phyloP scores from a whole-genome alignment of 768 basidiomycete species.

The Russula ochroleuca region DNA sequence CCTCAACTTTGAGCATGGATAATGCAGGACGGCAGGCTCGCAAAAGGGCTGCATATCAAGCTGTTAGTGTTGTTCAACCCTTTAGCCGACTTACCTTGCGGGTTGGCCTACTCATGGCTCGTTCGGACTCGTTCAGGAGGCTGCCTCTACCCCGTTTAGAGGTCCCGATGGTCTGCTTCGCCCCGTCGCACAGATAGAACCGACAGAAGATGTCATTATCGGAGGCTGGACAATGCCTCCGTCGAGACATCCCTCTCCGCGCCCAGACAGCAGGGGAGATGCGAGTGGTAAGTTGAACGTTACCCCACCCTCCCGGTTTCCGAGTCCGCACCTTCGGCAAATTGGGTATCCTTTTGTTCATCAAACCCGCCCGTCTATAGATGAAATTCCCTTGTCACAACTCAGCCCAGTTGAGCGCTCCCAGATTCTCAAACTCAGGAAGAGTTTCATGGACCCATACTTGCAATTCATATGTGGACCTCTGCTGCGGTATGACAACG shows the following conservation, averaged over 20 bases:
- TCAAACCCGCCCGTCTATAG: conserved; percentile 27
- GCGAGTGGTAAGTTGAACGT: background rate
- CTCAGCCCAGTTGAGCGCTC: conserved; percentile 64
- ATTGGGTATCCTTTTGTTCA: conserved; percentile 14
- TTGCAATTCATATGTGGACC: conserved; percentile 93
- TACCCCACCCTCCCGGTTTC: background rate
- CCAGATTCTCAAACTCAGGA: conserved; percentile 41
- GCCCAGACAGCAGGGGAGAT: conserved; percentile 44
- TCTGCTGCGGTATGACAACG: conserved; percentile 84
- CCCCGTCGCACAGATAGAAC: conserved; percentile 55
- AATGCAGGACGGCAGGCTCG: conserved; percentile 72
- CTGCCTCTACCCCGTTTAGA: conserved; percentile 34
- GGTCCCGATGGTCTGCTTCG: conserved; percentile 48
- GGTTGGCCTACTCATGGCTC: conserved; percentile 31
- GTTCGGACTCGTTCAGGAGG: conserved; percentile 30
- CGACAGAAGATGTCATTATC: conserved; percentile 58
- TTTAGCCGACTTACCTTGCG: background rate
- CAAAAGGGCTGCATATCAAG: conserved; percentile 54
- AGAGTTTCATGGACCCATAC: conserved; percentile 72
- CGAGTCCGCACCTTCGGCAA: conserved; percentile 15
- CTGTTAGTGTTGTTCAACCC: conserved; percentile 21
- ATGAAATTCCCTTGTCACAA: conserved; percentile 40
- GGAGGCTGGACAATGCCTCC: conserved; percentile 47
- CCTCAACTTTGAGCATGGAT: conserved; percentile 48
- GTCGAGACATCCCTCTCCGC: conserved; percentile 35